Percentiles rank a stretch among this genome's conserved stretches.
Evolutionary conservation across 228 moss, liverwort and hornwort species (phyloP).

Genomic region (Sphagnum magellanicum): DNA sequence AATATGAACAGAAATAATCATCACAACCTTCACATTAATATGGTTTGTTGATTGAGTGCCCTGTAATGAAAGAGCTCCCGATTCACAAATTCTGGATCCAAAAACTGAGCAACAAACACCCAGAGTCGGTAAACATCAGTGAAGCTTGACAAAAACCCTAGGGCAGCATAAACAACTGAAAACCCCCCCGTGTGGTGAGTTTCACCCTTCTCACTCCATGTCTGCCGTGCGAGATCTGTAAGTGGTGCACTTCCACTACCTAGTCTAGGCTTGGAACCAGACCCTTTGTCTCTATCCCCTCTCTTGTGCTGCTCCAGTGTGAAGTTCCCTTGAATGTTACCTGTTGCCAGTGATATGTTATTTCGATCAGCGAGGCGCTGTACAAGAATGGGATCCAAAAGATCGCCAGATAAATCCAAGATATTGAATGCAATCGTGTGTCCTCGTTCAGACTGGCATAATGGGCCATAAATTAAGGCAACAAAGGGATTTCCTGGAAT

Average conservation of each 20-base stretch:
- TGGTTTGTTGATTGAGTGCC: slow-evolving; percentile 54
- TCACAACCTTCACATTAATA: slow-evolving; percentile 21
- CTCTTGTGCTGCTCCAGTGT: slow-evolving; percentile 22
- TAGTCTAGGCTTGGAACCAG: slow-evolving; percentile 6
- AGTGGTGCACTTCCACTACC: not conserved
- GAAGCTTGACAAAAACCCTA: slow-evolving; percentile 52
- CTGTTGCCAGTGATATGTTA: slow-evolving; percentile 45
- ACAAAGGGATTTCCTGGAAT: slow-evolving; percentile 30
- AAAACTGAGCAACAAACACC: slow-evolving; percentile 39
- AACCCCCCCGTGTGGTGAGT: slow-evolving; percentile 18
- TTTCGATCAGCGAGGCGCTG: slow-evolving; percentile 55
- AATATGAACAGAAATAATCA: no score
- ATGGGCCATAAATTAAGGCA: slow-evolving; percentile 39
- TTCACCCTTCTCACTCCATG: slow-evolving; percentile 26
- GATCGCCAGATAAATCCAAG: slow-evolving; percentile 23
- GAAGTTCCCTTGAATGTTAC: slow-evolving; percentile 34
- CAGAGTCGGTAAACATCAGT: slow-evolving; percentile 39
- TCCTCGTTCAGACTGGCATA: slow-evolving; percentile 48
- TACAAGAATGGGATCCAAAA: slow-evolving; percentile 33
- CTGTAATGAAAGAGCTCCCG: slow-evolving; percentile 49
- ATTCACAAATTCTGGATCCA: slow-evolving; percentile 42
- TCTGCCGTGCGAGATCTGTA: slow-evolving; percentile 32
- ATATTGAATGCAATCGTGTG: slow-evolving; percentile 44
- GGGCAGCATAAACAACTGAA: slow-evolving; percentile 33
- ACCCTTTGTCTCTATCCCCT: slow-evolving; percentile 5